phyloP scores from a whole-genome alignment of 169 alveolate species.

The Fabrea salina region DNA sequence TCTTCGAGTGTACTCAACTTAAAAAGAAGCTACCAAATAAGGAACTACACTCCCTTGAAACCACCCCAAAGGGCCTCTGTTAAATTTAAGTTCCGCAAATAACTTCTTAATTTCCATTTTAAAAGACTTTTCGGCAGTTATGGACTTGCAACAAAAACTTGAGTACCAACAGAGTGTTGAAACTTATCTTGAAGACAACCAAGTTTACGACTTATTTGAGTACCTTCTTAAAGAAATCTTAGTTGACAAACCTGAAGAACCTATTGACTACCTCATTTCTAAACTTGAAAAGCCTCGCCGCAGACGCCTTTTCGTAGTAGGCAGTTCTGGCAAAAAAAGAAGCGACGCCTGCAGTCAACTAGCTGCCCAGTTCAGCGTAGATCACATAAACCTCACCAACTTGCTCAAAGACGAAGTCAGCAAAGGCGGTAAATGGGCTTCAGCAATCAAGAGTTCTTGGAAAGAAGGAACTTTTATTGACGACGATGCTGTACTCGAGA shows the following conservation, averaged over 20 bases:
- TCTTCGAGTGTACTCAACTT: too few species aligned
- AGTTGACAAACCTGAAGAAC: constrained; percentile 83
- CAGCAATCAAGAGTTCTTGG: constrained; percentile 61
- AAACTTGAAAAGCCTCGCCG: constrained; percentile 66
- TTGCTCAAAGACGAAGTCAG: constrained; percentile 52
- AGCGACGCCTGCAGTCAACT: constrained; percentile 71
- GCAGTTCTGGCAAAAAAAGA: constrained; percentile 79
- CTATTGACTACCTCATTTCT: constrained; percentile 76
- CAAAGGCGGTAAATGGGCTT: constrained; percentile 72
- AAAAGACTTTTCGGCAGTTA: too few species aligned
- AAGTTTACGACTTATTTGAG: constrained; percentile 84
- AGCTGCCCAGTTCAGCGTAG: constrained; percentile 69
- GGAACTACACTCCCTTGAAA: too few species aligned
- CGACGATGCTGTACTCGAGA: constrained; percentile 79
- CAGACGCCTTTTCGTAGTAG: constrained; percentile 63
- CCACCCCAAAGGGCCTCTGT: too few species aligned
- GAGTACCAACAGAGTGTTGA: constrained; percentile 74
- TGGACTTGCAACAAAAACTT: constrained; percentile 69
- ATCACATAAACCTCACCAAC: constrained; percentile 71
- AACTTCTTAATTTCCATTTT: too few species aligned
- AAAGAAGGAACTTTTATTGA: constrained; percentile 58
- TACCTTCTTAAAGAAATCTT: constrained; percentile 72
- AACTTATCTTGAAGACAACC: constrained; percentile 74
- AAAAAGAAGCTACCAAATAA: too few species aligned
- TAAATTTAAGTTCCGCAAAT: too few species aligned